These are phyloP conservation scores for Alternaria infectoria DNA, from an alignment of 2,329 filamentous ascomycete genomes.

Conservation along the genomic window DNA sequence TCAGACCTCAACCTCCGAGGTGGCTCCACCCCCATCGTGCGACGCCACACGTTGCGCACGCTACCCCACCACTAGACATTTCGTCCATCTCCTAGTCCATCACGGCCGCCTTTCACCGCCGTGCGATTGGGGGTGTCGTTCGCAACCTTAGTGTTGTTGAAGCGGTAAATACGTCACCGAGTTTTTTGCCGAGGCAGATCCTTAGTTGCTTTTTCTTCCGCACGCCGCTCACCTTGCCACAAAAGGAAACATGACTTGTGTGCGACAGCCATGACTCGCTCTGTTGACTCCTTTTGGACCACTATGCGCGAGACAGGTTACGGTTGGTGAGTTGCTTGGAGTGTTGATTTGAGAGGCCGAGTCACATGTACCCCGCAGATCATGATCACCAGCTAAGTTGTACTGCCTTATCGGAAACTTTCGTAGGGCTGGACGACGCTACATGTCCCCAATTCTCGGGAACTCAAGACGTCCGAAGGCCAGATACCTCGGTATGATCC, in stretches of 20 bases:
- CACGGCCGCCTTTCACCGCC: neutral
- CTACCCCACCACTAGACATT: neutral
- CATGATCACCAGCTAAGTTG: neutral
- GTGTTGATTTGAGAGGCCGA: neutral
- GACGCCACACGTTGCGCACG: neutral
- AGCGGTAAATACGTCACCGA: conserved; percentile 1
- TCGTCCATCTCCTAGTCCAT: neutral
- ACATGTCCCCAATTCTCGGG: neutral
- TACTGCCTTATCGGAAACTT: neutral
- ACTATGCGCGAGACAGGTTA: neutral
- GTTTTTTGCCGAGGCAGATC: conserved; percentile 6
- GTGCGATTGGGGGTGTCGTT: neutral
- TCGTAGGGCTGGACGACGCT: neutral
- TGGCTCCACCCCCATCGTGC: neutral
- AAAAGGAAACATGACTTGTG: neutral
- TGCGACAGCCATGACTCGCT: neutral
- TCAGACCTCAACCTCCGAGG: neutral
- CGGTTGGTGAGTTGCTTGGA: neutral
- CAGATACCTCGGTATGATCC: neutral
- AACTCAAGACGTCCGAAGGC: neutral
- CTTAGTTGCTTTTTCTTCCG: neutral
- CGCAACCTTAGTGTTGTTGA: neutral
- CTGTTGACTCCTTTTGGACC: neutral
- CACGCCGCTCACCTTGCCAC: neutral
- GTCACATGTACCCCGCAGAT: neutral